Conservation (phyloP, 192 early-diverging fungal genomes). For the Coemansia sp. region DNA sequence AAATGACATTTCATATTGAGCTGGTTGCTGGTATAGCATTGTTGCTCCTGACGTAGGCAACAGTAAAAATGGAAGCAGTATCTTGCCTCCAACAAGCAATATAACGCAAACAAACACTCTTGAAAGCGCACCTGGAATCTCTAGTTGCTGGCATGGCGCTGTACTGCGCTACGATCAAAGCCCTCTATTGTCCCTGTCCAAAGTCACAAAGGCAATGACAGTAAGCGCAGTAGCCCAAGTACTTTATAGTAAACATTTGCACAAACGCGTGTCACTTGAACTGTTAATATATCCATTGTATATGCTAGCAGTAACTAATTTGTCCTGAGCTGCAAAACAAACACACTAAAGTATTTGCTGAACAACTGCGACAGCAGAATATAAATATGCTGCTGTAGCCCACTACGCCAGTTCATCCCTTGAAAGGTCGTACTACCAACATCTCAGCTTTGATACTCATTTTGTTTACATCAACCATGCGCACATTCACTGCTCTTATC, state of each 20-base stretch:
- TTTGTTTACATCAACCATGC: conserved; percentile 12
- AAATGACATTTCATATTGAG: not conserved
- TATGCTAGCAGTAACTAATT: not conserved
- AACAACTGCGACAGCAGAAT: not conserved
- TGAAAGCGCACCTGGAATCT: not conserved
- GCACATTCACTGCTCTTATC: conserved; percentile 11
- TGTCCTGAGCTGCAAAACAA: not conserved
- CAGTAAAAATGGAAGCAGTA: not conserved
- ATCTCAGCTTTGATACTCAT: not conserved
- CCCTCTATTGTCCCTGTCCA: not conserved
- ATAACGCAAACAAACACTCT: not conserved
- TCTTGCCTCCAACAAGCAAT: not conserved
- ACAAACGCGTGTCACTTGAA: not conserved
- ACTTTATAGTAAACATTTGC: not conserved
- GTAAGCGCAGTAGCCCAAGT: not conserved
- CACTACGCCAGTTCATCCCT: not conserved
- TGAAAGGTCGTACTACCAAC: not conserved
- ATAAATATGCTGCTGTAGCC: not conserved
- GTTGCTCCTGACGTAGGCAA: not conserved
- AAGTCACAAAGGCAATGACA: not conserved
- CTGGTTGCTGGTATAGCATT: not conserved
- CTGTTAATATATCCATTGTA: not conserved
- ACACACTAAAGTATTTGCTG: not conserved
- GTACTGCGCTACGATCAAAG: not conserved
- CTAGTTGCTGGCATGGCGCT: not conserved